Evolutionary conservation across 2,329 filamentous ascomycete genomes (phyloP).

Genomic region (Pochonia chlamydosporia): DNA sequence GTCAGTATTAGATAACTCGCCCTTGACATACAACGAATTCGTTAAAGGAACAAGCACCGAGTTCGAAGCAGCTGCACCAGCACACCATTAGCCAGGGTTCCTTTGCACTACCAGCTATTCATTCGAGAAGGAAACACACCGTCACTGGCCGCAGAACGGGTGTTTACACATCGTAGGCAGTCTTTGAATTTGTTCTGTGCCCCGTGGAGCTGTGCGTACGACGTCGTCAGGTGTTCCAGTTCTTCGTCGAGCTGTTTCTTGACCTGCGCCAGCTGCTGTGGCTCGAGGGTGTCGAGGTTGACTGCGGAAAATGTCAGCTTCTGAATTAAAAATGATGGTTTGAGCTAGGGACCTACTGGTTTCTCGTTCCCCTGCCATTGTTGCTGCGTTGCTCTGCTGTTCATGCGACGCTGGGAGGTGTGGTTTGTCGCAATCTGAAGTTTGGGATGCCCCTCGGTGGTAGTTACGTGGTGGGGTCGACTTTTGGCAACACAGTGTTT

Average conservation of each 20-base stretch:
- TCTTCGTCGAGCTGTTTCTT: conserved; percentile 97
- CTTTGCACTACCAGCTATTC: background rate
- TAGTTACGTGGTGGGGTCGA: background rate
- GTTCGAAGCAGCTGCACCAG: conserved; percentile 28
- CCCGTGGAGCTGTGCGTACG: conserved; percentile 82
- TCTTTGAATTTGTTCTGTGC: conserved; percentile 91
- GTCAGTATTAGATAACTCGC: conserved; percentile 66
- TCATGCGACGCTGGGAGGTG: background rate
- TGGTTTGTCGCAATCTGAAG: background rate
- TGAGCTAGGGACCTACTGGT: conserved; percentile 17
- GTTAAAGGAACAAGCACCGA: conserved; percentile 87
- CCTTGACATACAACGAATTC: conserved; percentile 89
- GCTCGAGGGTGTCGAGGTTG: conserved; percentile 68
- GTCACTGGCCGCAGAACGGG: conserved; percentile 24
- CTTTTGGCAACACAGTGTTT: background rate
- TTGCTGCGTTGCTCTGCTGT: conserved; percentile 3
- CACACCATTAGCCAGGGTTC: background rate
- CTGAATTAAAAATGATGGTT: background rate
- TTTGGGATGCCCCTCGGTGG: background rate
- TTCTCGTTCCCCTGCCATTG: conserved; percentile 29
- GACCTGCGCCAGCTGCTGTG: conserved; percentile 80
- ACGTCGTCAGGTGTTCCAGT: conserved; percentile 86
- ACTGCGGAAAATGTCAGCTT: conserved; percentile 30
- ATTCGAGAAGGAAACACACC: conserved; percentile 17
- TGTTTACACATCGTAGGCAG: conserved; percentile 71